Percentiles rank a stretch among this genome's conserved stretches.
Conservation (phyloP, 495 filamentous ascomycete genomes). For the Aspergillus ellipticus region DNA sequence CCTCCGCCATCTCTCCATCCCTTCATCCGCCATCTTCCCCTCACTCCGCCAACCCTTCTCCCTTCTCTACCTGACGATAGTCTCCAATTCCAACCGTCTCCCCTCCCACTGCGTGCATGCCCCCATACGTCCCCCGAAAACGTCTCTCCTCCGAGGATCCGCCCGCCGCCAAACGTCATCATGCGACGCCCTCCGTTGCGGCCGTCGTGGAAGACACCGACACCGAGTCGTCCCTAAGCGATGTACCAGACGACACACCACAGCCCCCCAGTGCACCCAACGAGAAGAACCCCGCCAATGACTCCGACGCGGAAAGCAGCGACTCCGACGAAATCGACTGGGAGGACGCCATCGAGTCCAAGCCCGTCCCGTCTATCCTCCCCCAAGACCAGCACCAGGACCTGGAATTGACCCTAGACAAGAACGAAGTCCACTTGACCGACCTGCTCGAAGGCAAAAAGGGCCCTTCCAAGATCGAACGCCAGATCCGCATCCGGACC, state of each 20-base stretch:
- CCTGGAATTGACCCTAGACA: conserved; percentile 71
- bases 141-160: conserved; percentile 54
- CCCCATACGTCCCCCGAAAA: conserved; percentile 51
- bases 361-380: conserved; percentile 23
- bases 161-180: conserved; percentile 63
- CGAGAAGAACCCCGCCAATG: conserved; percentile 10
- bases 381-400: conserved; percentile 41
- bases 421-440: conserved; percentile 51
- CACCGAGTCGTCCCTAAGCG: conserved; percentile 62
- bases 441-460: conserved; percentile 70
- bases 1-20: neutral
- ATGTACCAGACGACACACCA: conserved; percentile 36
- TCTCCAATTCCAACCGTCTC: neutral
- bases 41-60: neutral
- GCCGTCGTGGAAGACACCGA: conserved; percentile 45
- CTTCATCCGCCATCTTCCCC: neutral
- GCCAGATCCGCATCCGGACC: conserved; percentile 68
- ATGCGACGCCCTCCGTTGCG: conserved; percentile 39
- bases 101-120: conserved; percentile 34
- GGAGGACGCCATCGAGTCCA: conserved; percentile 71
- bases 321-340: conserved; percentile 72
- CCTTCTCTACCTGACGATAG: neutral
- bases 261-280: conserved; percentile 17
- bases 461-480: conserved; percentile 79
- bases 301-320: conserved; percentile 50